These are phyloP conservation scores for Saccharomycopsis sp. DNA, from an alignment of 805 yeast species.

Conservation along the genomic window DNA sequence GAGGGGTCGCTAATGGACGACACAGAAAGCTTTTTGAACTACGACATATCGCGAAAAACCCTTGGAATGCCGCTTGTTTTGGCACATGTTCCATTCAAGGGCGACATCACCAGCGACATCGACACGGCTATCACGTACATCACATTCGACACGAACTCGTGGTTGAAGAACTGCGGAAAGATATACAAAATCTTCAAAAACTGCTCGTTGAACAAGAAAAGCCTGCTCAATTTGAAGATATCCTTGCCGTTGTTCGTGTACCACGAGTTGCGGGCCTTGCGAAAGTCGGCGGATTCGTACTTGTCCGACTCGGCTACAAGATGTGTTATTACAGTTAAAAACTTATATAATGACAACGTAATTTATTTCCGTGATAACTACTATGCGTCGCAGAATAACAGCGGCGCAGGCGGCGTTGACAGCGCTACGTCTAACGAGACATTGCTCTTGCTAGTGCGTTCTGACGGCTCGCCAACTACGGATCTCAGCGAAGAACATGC, in stretches of 20 bases:
- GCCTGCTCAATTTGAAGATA: conserved; percentile 13
- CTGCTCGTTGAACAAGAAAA: conserved; percentile 37
- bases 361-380: conserved; percentile 10
- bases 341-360: conserved; percentile 43
- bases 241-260: conserved; percentile 59
- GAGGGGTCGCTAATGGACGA: conserved; percentile 29
- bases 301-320: conserved; percentile 77
- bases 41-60: conserved; percentile 16
- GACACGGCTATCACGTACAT: conserved; percentile 51
- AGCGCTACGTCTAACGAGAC: conserved; percentile 5
- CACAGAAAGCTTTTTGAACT: conserved; percentile 17
- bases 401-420: background rate
- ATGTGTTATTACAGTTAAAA: conserved; percentile 68
- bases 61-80: background rate
- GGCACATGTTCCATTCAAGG: conserved; percentile 28
- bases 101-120: conserved; percentile 51
- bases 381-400: background rate
- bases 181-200: conserved; percentile 62
- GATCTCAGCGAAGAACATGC: conserved; percentile 13
- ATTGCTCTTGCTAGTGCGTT: conserved; percentile 13
- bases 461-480: conserved; percentile 14
- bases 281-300: conserved; percentile 65
- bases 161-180: conserved; percentile 77
- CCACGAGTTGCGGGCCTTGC: conserved; percentile 65
- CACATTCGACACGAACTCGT: conserved; percentile 69